A percentile compares a stretch with the other conserved stretches of the same genome.
These are phyloP conservation scores for Talaromyces borbonicus DNA, from an alignment of 495 filamentous ascomycete genomes.

Conservation along the genomic window DNA sequence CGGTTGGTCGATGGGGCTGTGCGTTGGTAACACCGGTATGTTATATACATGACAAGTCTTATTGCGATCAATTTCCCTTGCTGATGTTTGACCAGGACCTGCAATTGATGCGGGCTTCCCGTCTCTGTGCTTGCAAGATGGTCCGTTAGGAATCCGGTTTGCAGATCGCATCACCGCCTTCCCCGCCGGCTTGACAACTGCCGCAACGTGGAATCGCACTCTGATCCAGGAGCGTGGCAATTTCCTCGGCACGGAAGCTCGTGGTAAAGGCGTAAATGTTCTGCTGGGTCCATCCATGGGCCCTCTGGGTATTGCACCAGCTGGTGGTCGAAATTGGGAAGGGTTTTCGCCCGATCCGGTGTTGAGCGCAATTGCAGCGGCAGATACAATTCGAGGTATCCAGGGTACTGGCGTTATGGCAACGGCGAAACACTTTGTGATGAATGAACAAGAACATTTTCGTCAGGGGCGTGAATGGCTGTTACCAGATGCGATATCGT, in stretches of 20 bases:
- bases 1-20: slow-evolving; percentile 83
- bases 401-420: slow-evolving; percentile 75
- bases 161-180: slow-evolving; percentile 69
- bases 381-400: slow-evolving; percentile 65
- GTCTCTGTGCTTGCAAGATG: slow-evolving; percentile 81
- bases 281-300: slow-evolving; percentile 70
- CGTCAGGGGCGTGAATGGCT: slow-evolving; percentile 68
- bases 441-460: slow-evolving; percentile 86
- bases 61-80: not conserved
- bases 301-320: slow-evolving; percentile 69
- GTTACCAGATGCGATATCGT: slow-evolving; percentile 60
- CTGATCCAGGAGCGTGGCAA: slow-evolving; percentile 63
- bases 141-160: slow-evolving; percentile 72
- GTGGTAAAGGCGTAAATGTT: slow-evolving; percentile 63
- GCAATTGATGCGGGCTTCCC: slow-evolving; percentile 68
- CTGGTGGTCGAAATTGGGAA: slow-evolving; percentile 89
- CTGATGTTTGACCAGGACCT: slow-evolving; percentile 32
- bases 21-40: slow-evolving; percentile 74
- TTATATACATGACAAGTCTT: not conserved
- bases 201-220: slow-evolving; percentile 78
- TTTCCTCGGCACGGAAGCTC: slow-evolving; percentile 60
- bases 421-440: slow-evolving; percentile 71
- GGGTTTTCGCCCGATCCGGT: slow-evolving; percentile 74
- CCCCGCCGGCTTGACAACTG: slow-evolving; percentile 76
- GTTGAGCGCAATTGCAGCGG: slow-evolving; percentile 55